Base-by-base conservation (phyloP, 176 grass and related monocot species). In the Musa troglodytarum region DNA sequence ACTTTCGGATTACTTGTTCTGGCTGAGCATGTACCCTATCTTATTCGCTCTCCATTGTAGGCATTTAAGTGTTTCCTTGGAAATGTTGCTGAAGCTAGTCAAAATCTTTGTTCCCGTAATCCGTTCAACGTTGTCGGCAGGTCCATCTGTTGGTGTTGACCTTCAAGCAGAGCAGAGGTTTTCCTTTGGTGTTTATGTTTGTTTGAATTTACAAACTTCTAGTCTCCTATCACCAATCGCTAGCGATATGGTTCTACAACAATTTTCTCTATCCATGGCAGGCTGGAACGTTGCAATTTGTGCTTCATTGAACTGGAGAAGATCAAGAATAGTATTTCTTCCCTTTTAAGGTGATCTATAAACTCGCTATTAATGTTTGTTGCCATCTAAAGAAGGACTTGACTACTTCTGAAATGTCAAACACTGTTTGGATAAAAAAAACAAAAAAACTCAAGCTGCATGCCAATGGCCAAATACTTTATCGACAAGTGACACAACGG, bases 241-340 rank as follows among this genome's bases (percentile, higher is more conserved):
- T 43, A 52, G 9, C 17, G 23, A 14, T 19, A 7, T 21, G 25
- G 9, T 20, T 16, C 19, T 25, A 20, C 43, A 50, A 68, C 24
- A 16, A 43, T 43, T 62, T 75, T 85, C 63, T 87, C 71, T 78
- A 29, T 66, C 79, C 52, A 69, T 88, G 28, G 3, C 84, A 99
- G 96, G 83, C 77, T 87, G 83, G 96, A 95, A 54, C 78, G 91
- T n/a, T 99, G 96, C 86, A 99, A 92, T 74, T 56, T 92, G 81
- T 99, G 96, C 79, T 99, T 89, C 82, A 78, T 95, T 63, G 96
- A 95, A 80, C 80, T 99, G 76, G 96, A 99, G 86, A 99, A 99
- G 77, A 86, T 87, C 2, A 99, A 99, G 85, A 87, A 80, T 66
- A 88, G 67, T 67, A 81, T 99, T 80, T 63, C 88, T 20, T 83